Evolutionary conservation across 352 stramenopile genomes (phyloP).

Genomic region (Pythium brassicae): DNA sequence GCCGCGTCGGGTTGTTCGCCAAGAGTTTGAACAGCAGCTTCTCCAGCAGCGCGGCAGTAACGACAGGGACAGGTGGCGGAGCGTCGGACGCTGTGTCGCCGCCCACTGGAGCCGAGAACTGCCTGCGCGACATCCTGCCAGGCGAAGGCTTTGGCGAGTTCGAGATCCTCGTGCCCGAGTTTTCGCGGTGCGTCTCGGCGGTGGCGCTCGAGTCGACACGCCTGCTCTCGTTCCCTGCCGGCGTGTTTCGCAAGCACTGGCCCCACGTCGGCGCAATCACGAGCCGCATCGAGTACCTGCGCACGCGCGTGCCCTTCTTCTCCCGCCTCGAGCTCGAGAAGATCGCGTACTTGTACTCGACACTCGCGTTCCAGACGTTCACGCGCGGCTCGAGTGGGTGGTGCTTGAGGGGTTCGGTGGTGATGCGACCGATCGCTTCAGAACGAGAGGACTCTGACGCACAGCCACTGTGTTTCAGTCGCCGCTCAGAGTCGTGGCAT

Average conservation of each 20-base stretch:
- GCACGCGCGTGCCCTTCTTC: slow-evolving; percentile 34
- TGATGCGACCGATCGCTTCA: no score
- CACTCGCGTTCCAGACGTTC: slow-evolving; percentile 38
- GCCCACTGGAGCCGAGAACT: slow-evolving; percentile 15
- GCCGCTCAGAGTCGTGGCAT: no score
- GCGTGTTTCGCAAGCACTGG: slow-evolving; percentile 47
- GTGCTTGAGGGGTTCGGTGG: no score
- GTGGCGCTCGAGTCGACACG: slow-evolving; percentile 44
- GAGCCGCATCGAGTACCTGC: slow-evolving; percentile 47
- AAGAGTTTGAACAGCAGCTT: slow-evolving; percentile 14
- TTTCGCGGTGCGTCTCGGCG: slow-evolving; percentile 27
- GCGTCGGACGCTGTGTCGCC: no score
- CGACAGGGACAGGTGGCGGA: neutral
- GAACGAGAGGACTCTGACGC: no score
- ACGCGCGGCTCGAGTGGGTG: slow-evolving; percentile 40
- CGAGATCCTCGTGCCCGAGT: slow-evolving; percentile 44
- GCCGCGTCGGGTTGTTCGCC: slow-evolving; percentile 34
- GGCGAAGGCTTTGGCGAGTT: slow-evolving; percentile 64
- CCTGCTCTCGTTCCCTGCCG: slow-evolving; percentile 45
- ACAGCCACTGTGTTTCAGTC: no score
- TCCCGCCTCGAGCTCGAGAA: slow-evolving; percentile 42
- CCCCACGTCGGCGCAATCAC: slow-evolving; percentile 23
- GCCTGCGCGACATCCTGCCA: slow-evolving; percentile 30
- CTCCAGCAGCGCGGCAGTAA: neutral
- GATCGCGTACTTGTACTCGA: slow-evolving; percentile 54